Evolutionary conservation across 2,329 filamentous ascomycete species (phyloP).

Genomic region (Trichoderma sp.): DNA sequence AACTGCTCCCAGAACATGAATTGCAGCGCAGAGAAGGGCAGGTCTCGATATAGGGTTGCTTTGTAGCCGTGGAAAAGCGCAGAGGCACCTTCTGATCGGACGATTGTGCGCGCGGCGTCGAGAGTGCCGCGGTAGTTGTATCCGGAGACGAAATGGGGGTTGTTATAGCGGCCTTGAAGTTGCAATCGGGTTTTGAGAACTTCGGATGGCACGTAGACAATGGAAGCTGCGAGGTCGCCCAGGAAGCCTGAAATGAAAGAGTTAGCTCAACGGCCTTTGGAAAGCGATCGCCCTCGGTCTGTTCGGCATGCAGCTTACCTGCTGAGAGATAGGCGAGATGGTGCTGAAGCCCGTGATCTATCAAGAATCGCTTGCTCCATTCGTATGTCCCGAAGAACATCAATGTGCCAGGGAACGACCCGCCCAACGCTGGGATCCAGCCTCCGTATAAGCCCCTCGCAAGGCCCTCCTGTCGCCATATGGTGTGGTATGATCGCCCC

Average conservation of each 20-base stretch:
- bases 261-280: conserved; percentile 30
- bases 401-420: conserved; percentile 91
- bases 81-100: conserved; percentile 76
- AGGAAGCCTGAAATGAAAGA: conserved; percentile 68
- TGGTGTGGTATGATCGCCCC: conserved; percentile 88
- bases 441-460: conserved; percentile 86
- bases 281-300: background rate
- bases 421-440: conserved; percentile 87
- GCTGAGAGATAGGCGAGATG: conserved; percentile 84
- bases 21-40: conserved; percentile 94
- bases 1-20: conserved; percentile 99
- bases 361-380: conserved; percentile 86
- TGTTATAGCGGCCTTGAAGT: conserved; percentile 92
- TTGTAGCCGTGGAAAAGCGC: conserved; percentile 98
- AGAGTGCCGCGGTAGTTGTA: conserved; percentile 92
- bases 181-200: conserved; percentile 97
- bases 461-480: conserved; percentile 89
- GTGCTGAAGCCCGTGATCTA: conserved; percentile 81
- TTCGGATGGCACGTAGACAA: conserved; percentile 95
- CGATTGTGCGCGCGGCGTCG: conserved; percentile 84
- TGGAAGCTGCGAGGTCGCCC: conserved; percentile 87
- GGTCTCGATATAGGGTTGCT: conserved; percentile 89
- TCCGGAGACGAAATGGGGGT: conserved; percentile 88
- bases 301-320: conserved; percentile 55
- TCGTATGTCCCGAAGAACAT: conserved; percentile 98